Base-by-base conservation (phyloP, 2,329 filamentous ascomycete species). In the Verticillium isaacii region DNA sequence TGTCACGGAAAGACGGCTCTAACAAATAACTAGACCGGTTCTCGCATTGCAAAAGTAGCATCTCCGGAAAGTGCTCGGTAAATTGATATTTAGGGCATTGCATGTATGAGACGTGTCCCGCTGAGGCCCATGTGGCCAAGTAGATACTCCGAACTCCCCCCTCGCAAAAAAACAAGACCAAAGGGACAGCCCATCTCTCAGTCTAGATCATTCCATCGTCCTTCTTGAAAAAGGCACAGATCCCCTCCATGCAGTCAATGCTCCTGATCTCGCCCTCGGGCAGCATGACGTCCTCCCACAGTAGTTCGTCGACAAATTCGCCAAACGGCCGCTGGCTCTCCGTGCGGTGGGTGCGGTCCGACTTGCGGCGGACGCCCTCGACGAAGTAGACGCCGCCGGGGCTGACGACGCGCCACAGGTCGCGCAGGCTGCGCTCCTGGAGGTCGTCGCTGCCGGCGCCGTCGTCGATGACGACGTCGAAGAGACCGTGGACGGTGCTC, bases 401-500 rank as follows among this genome's bases (percentile, higher is more conserved):
- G 61, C 72, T 73, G 19, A 78, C 69, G 3, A 69, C 67, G 15
- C 69, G 71, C 73, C 73, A 80, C 19, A 78, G 67, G 11, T 66
- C 66, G 52, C 74, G 65, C 1, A 79, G 61, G 3, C 70, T 74
- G 1, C 66, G 70, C 29, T 72, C 72, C 63, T 78, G 75, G 73
- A 78, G 76, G 3, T 61, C 70, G 58, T 77, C 75, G 1, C 74
- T 74, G 3, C 75, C 75, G 29, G 41, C 45, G 5, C 58, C 58
- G 60, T 77, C 75, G 57, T 78, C 75, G 50, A 79, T 68, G 52
- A 80, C 74, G 37, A 79, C 63, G 62, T 79, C 77, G 52, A 78
- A 78, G n/a, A 63, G 56, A 4, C 61, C 55, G n/a, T 63, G 58
- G 25, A 60, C 56, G 23, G 61, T 63, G 56, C 29, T 37, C 25